These are phyloP conservation scores for Psidium friedrichsthalianum DNA, from an alignment of 345 rosid species.

Conservation along the genomic window DNA sequence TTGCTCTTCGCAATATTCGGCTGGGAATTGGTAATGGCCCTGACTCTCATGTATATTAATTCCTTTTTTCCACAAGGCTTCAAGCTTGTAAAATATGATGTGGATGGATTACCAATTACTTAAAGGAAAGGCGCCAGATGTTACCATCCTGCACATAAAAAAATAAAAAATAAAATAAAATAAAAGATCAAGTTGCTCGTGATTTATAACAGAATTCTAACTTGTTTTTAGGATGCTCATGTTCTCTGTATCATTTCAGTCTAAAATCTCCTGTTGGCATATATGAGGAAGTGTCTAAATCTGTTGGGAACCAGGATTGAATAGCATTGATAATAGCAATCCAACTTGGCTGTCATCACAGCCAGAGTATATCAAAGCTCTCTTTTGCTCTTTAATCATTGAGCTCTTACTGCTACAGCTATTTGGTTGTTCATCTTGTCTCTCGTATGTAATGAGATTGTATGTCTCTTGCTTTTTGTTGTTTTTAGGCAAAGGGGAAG, in stretches of 20 bases:
- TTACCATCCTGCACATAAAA: neutral
- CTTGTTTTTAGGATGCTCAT: neutral
- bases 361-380: neutral
- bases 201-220: neutral
- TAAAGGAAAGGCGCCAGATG: neutral
- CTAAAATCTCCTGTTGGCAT: neutral
- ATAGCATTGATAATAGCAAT: neutral
- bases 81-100: neutral
- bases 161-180: neutral
- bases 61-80: neutral
- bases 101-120: neutral
- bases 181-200: neutral
- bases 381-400: neutral
- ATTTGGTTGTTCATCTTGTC: neutral
- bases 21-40: constrained; percentile 63
- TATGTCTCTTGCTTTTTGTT: neutral
- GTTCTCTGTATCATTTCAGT: neutral
- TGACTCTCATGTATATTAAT: neutral
- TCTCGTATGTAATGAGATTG: neutral
- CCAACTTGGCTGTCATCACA: neutral
- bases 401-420: neutral
- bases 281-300: neutral
- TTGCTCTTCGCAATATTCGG: constrained; percentile 83
- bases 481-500: constrained; percentile 59
- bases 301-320: neutral